phyloP scores from a whole-genome alignment of 164 flowering plant genomes.

The Brasenia schreberi region DNA sequence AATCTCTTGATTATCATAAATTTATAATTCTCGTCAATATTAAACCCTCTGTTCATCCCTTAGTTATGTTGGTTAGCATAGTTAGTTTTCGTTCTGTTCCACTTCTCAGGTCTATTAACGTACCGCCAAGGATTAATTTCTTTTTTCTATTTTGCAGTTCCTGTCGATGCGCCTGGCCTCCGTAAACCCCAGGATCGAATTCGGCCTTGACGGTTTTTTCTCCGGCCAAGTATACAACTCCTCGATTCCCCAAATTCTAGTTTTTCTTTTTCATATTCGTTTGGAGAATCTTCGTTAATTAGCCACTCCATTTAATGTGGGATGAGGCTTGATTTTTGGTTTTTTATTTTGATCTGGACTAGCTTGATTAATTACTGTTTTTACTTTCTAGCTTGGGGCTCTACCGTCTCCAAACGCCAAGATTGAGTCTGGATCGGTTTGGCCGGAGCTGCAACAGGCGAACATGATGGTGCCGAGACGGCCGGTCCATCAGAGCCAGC shows the following conservation, averaged over 20 bases:
- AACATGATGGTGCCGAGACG: slow-evolving; percentile 6
- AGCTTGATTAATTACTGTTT: background rate
- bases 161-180: slow-evolving; percentile 89
- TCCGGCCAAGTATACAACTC: slow-evolving; percentile 38
- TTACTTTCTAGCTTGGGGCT: background rate
- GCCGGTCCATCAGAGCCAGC: background rate
- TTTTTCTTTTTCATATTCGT: too few relatives aligned
- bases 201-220: slow-evolving; percentile 39
- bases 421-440: slow-evolving; percentile 7
- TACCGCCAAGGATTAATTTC: too few relatives aligned
- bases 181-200: slow-evolving; percentile 72
- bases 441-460: slow-evolving; percentile 32
- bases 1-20: too few relatives aligned
- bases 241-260: too few relatives aligned
- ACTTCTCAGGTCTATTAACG: too few relatives aligned
- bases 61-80: too few relatives aligned
- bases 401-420: too few relatives aligned
- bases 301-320: too few relatives aligned
- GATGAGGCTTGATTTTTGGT: background rate
- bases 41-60: too few relatives aligned
- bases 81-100: too few relatives aligned
- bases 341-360: background rate
- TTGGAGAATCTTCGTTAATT: too few relatives aligned
- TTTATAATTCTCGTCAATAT: too few relatives aligned
- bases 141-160: slow-evolving; percentile 26